Conservation (phyloP, 257 asterid genomes). For the Solanum lycopersicoides region DNA sequence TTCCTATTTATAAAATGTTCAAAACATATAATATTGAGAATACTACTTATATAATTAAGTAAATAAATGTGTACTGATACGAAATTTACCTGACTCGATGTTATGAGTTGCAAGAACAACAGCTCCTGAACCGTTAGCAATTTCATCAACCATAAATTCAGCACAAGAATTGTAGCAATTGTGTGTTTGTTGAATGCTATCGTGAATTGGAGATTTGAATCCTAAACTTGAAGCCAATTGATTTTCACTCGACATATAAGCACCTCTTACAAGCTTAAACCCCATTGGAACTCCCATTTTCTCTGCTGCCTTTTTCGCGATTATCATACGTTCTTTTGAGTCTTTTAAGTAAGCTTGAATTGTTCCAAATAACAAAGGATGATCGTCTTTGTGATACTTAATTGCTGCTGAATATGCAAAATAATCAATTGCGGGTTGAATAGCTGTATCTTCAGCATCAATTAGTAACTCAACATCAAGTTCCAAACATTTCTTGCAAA, state of each 20-base stretch:
- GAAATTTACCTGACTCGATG: conserved; percentile 46
- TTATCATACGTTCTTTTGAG: conserved; percentile 40
- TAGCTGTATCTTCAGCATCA: conserved; percentile 72
- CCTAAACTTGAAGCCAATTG: conserved; percentile 27
- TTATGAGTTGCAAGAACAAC: conserved; percentile 89
- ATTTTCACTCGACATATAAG: conserved; percentile 58
- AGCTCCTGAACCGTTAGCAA: conserved; percentile 44
- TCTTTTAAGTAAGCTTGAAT: conserved; percentile 69
- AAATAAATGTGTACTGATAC: not conserved
- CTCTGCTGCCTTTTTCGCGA: conserved; percentile 48
- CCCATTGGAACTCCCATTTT: conserved; percentile 45
- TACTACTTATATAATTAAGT: not conserved
- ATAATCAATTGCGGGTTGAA: conserved; percentile 86
- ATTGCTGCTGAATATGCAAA: conserved; percentile 51
- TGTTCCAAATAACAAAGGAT: conserved; percentile 60
- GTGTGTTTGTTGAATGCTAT: conserved; percentile 42
- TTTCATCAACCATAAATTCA: conserved; percentile 39
- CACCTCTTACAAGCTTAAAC: conserved; percentile 78
- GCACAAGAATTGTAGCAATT: conserved; percentile 46
- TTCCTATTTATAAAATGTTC: conserved; percentile 21
- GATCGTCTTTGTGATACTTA: conserved; percentile 19
- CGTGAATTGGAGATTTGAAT: conserved; percentile 51
- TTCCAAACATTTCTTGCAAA: conserved; percentile 34
- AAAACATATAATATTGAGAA: not conserved
- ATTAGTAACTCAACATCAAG: conserved; percentile 42